phyloP scores from a whole-genome alignment of 1,284 basidiomycete genomes.

The Cystobasidiaceae sp. region DNA sequence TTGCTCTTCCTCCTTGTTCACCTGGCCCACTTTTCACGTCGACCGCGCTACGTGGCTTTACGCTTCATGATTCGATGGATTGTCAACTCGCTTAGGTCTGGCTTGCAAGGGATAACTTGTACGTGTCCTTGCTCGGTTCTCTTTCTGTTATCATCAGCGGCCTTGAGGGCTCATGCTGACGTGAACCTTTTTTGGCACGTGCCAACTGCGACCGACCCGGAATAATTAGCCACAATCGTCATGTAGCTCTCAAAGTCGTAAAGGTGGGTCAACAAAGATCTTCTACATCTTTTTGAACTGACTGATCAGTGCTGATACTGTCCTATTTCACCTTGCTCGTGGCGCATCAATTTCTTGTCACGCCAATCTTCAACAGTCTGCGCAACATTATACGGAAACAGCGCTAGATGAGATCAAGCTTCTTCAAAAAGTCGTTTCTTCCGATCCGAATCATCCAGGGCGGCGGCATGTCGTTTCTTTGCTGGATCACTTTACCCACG shows the following conservation, averaged over 20 bases:
- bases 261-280: too few species aligned
- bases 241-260: conserved; percentile 98
- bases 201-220: too few species aligned
- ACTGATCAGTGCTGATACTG: too few species aligned
- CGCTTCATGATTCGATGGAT: neutral
- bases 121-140: too few species aligned
- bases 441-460: conserved; percentile 65
- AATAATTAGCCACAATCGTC: conserved; percentile 85
- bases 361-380: conserved; percentile 55
- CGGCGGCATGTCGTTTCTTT: conserved; percentile 86
- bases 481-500: conserved; percentile 94
- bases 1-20: too few species aligned
- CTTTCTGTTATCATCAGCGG: too few species aligned
- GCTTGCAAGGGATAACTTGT: conserved; percentile 83
- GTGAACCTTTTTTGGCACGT: too few species aligned
- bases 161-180: too few species aligned
- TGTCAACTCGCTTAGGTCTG: conserved; percentile 62
- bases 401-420: conserved; percentile 98
- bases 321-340: too few species aligned
- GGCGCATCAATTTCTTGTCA: neutral
- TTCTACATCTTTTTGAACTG: too few species aligned
- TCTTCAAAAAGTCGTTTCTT: conserved; percentile 86
- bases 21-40: too few species aligned
- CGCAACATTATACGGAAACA: conserved; percentile 93
- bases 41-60: neutral